Conservation (phyloP, 176 grass and related monocot species). For the Oryza nivara region DNA sequence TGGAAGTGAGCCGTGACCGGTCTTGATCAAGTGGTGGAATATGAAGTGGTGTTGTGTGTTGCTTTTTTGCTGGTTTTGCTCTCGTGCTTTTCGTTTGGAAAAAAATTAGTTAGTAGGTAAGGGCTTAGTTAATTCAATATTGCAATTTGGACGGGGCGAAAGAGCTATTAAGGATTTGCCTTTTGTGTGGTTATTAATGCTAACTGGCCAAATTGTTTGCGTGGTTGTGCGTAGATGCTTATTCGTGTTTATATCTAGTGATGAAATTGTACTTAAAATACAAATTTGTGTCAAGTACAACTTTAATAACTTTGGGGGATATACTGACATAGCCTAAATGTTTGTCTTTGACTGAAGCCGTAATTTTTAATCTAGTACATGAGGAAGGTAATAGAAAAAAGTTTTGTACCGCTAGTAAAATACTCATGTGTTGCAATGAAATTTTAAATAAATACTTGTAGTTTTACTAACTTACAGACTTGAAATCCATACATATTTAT, state of each 20-base stretch:
- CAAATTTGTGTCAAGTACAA: not conserved
- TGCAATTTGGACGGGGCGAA: not conserved
- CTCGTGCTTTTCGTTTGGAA: conserved; percentile 6
- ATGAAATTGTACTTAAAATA: not conserved
- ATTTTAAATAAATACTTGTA: no score
- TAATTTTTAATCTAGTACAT: no score
- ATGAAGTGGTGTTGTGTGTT: not conserved
- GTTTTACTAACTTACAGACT: no score
- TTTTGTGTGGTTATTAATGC: not conserved
- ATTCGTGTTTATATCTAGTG: not conserved
- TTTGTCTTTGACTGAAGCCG: not conserved
- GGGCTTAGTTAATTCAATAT: not conserved
- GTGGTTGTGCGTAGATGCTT: not conserved
- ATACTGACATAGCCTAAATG: not conserved
- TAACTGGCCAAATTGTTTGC: not conserved
- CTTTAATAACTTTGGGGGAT: not conserved
- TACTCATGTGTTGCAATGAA: no score
- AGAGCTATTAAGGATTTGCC: not conserved
- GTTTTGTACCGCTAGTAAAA: no score
- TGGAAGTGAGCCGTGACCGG: conserved; percentile 37
- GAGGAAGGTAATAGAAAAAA: no score
- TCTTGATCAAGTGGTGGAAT: conserved; percentile 39
- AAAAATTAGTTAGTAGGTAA: not conserved
- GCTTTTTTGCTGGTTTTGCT: conserved; percentile 10
- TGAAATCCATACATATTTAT: no score